These are phyloP conservation scores for Yamadazyma trypodendri DNA, from an alignment of 1,139 yeast species.

Conservation along the genomic window DNA sequence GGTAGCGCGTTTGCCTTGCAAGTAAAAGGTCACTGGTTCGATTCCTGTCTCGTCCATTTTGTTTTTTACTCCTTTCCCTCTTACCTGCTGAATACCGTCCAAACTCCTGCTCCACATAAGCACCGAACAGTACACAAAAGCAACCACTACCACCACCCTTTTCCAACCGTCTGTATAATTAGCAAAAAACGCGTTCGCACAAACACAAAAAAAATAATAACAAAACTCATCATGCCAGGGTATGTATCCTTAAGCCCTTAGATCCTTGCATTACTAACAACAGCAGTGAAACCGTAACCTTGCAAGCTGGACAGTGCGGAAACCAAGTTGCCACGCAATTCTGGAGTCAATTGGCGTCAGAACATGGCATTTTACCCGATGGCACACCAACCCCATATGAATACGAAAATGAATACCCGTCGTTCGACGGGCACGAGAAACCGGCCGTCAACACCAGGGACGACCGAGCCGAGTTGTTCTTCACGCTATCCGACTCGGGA, in stretches of 20 bases:
- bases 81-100: no score
- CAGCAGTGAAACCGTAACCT: constrained; percentile 38
- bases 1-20: constrained; percentile 73
- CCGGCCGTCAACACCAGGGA: constrained; percentile 38
- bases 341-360: constrained; percentile 87
- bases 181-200: background rate
- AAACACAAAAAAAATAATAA: constrained; percentile 3
- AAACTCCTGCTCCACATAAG: no score
- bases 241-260: constrained; percentile 16
- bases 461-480: constrained; percentile 83
- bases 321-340: constrained; percentile 92
- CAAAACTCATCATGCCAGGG: constrained; percentile 26
- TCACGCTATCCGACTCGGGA: constrained; percentile 68
- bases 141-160: no score
- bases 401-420: constrained; percentile 18
- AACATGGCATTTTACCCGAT: constrained; percentile 80
- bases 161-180: no score
- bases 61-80: constrained; percentile 17
- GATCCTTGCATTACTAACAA: constrained; percentile 26
- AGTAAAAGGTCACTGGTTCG: constrained; percentile 68
- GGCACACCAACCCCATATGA: constrained; percentile 50
- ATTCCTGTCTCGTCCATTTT: constrained; percentile 61
- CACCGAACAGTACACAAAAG: no score
- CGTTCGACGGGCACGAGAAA: constrained; percentile 15
- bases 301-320: constrained; percentile 84